These are phyloP conservation scores for Begonia loranthoides DNA, from an alignment of 306 rosid genomes.

Conservation along the genomic window DNA sequence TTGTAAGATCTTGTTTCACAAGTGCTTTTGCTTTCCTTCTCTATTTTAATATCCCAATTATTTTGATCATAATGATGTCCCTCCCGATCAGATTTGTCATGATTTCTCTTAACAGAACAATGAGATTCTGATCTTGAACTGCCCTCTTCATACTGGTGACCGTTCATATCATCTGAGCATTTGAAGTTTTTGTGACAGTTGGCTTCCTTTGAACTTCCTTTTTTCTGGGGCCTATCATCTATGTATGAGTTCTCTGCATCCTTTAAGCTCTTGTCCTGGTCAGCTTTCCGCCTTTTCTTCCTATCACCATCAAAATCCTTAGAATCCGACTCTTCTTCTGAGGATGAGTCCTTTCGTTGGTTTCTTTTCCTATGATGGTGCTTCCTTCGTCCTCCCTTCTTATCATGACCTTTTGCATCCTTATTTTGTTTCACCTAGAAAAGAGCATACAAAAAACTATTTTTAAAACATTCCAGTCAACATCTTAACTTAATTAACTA, in stretches of 20 bases:
- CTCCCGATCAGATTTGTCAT: slow-evolving; percentile 29
- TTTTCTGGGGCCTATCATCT: slow-evolving; percentile 10
- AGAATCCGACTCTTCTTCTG: slow-evolving; percentile 28
- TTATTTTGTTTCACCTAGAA: slow-evolving; percentile 39
- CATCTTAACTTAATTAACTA: too few species aligned
- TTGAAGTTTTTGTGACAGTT: slow-evolving; percentile 15
- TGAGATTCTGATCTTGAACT: slow-evolving; percentile 1
- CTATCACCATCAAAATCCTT: slow-evolving; percentile 34
- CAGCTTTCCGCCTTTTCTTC: slow-evolving; percentile 15
- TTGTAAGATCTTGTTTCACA: slow-evolving; percentile 19
- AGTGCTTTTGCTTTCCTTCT: slow-evolving; percentile 18
- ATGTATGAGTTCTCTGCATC: slow-evolving; percentile 14
- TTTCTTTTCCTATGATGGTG: slow-evolving; percentile 45
- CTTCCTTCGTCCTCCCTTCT: slow-evolving; percentile 47
- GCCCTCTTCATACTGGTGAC: slow-evolving; percentile 10
- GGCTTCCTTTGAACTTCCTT: slow-evolving; percentile 10
- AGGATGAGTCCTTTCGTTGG: slow-evolving; percentile 22
- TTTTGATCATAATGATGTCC: slow-evolving; percentile 20
- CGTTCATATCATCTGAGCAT: slow-evolving; percentile 26
- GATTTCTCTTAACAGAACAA: slow-evolving; percentile 21
- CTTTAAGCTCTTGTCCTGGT: slow-evolving; percentile 12
- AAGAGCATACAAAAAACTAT: too few species aligned
- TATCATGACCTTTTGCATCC: slow-evolving; percentile 29
- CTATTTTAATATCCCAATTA: slow-evolving; percentile 16
- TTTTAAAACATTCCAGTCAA: too few species aligned